Conservation (phyloP, 305 asterid species). For the Solanum hybrid region DNA sequence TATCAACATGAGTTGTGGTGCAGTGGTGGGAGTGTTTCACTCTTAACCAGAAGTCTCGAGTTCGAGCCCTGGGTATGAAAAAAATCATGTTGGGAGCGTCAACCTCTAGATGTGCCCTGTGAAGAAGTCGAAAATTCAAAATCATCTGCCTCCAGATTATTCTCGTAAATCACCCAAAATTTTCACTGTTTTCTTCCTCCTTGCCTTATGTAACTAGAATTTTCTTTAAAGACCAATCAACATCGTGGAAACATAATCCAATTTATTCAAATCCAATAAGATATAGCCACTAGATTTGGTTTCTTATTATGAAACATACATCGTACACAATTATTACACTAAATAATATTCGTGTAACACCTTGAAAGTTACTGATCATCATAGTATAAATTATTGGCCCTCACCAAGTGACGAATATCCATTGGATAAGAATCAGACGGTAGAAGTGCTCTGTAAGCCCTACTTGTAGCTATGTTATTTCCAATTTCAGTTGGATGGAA, state of each 20-base stretch:
- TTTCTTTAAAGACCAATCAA: neutral
- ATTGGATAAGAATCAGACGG: slow-evolving; percentile 25
- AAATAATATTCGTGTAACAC: neutral
- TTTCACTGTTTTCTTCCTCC: neutral
- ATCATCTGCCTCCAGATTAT: fast-evolving
- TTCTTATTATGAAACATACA: neutral
- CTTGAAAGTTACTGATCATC: neutral
- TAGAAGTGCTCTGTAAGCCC: slow-evolving; percentile 14
- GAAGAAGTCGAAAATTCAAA: neutral
- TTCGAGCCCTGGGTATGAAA: too few species aligned
- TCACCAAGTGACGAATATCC: slow-evolving; percentile 21
- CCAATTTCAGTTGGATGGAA: slow-evolving; percentile 24
- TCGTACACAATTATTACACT: neutral
- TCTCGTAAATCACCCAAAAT: neutral
- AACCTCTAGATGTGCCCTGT: too few species aligned
- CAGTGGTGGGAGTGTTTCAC: too few species aligned
- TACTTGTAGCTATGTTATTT: slow-evolving; percentile 8
- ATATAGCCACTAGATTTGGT: neutral
- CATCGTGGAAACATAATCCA: neutral
- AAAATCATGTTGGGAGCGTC: too few species aligned
- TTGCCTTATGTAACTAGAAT: neutral
- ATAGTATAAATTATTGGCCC: neutral
- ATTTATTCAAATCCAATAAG: neutral
- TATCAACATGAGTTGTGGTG: too few species aligned
- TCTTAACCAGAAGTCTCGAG: too few species aligned